Evolutionary conservation across 768 basidiomycete species (phyloP), one percentile per base, ranked within the genome.

Genomic region (Leccinum longicurvipes): DNA sequence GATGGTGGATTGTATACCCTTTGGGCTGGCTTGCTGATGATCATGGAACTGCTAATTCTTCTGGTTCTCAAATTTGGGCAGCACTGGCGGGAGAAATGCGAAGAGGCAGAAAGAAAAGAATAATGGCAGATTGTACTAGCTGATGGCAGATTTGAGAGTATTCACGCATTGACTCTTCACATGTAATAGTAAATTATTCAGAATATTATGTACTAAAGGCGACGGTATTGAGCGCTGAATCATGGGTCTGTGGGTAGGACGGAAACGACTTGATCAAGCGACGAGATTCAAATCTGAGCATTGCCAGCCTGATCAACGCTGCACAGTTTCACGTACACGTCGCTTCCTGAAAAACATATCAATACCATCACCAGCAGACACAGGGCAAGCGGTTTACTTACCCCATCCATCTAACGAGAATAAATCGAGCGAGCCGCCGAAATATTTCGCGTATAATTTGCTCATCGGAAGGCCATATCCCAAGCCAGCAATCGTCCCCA

Each of bases 381-480:
- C 3, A n/a, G 29, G 4, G 12, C 7, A 14, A 32, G 10, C 31
- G 36, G 41, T 51, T 34, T 36, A 69, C 79, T 67, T 64, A 82
- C 90, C 91, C 89, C 89, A 92, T 11, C 91, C 89, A 67, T 93
- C 87, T 46, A 95, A 68, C 1, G 88, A 86, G 57, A 89, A 81
- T 42, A 96, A 74, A 61, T 93, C 88, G 24, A 95, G 76, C 5
- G 86, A 86, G 17, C 92, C 93, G 10, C 92, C 91, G 63, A 95
- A 95, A 68, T 94, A 94, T 80, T 75, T 82, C 15, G 87, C 84
- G 63, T 89, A 89, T 47, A 90, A 68, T 54, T 78, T 79, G 69
- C 87, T 89, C 89, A 91, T 89, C 11, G 88, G 89, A 51, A 91
- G 72, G 1, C 93, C 93, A 60, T 93, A 95, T 2, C 93, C 93